These are phyloP conservation scores for Hirschioporus abietinus DNA, from an alignment of 768 basidiomycete species.

Conservation along the genomic window DNA sequence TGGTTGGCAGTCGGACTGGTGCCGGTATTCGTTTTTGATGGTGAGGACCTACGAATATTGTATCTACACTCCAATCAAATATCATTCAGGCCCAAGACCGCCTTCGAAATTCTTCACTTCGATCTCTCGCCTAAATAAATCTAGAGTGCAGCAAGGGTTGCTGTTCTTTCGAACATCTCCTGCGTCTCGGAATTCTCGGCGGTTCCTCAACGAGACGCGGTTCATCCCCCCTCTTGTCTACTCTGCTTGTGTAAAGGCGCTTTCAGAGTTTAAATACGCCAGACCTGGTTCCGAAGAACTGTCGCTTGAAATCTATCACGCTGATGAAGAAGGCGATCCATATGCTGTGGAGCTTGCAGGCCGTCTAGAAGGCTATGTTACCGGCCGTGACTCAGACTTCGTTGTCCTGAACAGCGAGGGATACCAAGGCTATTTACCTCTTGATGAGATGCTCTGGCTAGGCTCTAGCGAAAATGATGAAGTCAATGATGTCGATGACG, in stretches of 20 bases:
- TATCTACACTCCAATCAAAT: conserved; percentile 1
- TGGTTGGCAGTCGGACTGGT: conserved; percentile 66
- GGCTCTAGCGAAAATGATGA: conserved; percentile 18
- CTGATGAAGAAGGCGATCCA: conserved; percentile 80
- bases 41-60: conserved; percentile 34
- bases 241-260: conserved; percentile 50
- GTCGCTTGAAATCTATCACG: conserved; percentile 56
- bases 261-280: conserved; percentile 22
- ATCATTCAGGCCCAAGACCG: conserved; percentile 55
- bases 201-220: conserved; percentile 68
- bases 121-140: conserved; percentile 51
- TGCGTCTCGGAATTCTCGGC: conserved; percentile 52
- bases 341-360: conserved; percentile 83
- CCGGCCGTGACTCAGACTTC: conserved; percentile 80
- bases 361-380: conserved; percentile 64
- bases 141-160: conserved; percentile 53
- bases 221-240: conserved; percentile 69
- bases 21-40: conserved; percentile 79
- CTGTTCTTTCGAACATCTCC: conserved; percentile 80
- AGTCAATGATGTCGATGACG: conserved; percentile 30
- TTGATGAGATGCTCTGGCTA: conserved; percentile 73
- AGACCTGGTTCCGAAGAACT: conserved; percentile 14
- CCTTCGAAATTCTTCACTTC: conserved; percentile 68
- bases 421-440: conserved; percentile 72
- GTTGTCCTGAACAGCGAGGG: conserved; percentile 71